Conservation (phyloP, 2,329 filamentous ascomycete genomes). For the Trichoderma aggressivum region DNA sequence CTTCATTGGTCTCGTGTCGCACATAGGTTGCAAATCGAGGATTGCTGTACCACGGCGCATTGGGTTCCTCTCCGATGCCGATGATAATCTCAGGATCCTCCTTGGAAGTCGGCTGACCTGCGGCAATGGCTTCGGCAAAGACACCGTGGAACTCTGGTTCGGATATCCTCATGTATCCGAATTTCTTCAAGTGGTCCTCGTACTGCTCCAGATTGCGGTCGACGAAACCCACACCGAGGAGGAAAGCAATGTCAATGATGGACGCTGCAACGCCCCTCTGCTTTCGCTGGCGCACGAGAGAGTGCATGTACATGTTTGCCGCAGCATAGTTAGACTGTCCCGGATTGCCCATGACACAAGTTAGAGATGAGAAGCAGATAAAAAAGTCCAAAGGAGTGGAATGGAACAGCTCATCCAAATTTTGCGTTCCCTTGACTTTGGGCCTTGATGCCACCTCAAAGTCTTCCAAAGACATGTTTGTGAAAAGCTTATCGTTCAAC, state of each 20-base stretch:
- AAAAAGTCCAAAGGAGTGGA: neutral
- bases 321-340: neutral
- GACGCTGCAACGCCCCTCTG: neutral
- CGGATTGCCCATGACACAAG: neutral
- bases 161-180: neutral
- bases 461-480: neutral
- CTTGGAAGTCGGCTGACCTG: neutral
- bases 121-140: neutral
- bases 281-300: neutral
- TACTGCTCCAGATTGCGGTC: neutral
- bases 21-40: neutral
- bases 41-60: neutral
- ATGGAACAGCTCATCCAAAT: neutral
- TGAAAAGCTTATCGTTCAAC: neutral
- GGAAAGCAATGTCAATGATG: neutral
- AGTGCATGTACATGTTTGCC: neutral
- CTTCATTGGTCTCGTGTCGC: neutral
- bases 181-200: neutral
- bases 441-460: neutral
- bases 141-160: neutral
- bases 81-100: neutral
- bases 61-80: neutral
- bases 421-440: neutral
- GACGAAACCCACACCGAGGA: neutral
- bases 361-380: neutral